Conservation (phyloP, 345 rosid genomes). For the Barbarea vulgaris region DNA sequence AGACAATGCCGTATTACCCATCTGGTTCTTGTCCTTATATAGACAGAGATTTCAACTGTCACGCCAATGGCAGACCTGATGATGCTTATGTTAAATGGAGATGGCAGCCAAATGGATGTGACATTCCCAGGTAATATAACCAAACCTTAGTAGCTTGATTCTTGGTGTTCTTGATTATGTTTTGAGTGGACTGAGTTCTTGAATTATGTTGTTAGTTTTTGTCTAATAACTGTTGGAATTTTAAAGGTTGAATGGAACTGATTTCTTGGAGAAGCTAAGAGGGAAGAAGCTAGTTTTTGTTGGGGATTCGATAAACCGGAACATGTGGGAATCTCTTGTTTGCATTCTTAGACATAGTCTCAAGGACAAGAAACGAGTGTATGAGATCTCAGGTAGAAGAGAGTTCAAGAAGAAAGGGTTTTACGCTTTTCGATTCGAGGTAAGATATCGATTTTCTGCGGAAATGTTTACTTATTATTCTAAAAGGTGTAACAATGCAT, state of each 20-base stretch:
- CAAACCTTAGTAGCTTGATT: not conserved
- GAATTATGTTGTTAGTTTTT: not conserved
- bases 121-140: conserved; percentile 61
- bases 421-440: conserved; percentile 89
- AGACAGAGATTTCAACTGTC: conserved; percentile 79
- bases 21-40: conserved; percentile 77
- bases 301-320: conserved; percentile 84
- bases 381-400: conserved; percentile 70
- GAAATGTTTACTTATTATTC: not conserved
- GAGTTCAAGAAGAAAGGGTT: conserved; percentile 82
- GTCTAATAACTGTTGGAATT: not conserved
- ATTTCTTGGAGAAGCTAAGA: conserved; percentile 75
- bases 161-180: conserved; percentile 12
- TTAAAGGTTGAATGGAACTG: conserved; percentile 72
- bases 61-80: conserved; percentile 73
- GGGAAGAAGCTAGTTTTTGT: conserved; percentile 85
- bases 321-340: conserved; percentile 96
- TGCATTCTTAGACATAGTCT: conserved; percentile 74
- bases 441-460: conserved; percentile 28
- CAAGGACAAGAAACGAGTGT: conserved; percentile 64
- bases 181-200: not conserved
- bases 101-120: conserved; percentile 83
- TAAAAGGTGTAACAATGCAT: not conserved
- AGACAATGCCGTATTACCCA: conserved; percentile 70
- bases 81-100: conserved; percentile 70